These are phyloP conservation scores for Metschnikowia reukaufii DNA, from an alignment of 805 yeast species.

Conservation along the genomic window DNA sequence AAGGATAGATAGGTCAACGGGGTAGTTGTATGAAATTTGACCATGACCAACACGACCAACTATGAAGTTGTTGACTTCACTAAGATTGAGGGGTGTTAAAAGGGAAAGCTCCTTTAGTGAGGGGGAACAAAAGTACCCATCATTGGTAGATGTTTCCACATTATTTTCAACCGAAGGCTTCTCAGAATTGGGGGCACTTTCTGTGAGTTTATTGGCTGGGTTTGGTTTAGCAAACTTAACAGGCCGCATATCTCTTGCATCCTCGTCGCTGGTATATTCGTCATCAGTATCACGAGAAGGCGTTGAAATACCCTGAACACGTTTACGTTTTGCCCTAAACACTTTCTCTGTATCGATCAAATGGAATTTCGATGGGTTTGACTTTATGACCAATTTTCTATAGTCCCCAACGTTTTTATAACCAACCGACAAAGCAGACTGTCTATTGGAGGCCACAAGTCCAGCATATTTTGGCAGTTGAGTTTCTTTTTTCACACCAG, in stretches of 20 bases:
- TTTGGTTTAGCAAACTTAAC: not conserved
- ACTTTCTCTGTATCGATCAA: slow-evolving; percentile 44
- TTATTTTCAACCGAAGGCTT: not conserved
- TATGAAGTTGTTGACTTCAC: slow-evolving; percentile 60
- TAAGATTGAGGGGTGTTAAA: slow-evolving; percentile 47
- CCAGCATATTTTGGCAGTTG: not conserved
- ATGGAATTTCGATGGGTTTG: slow-evolving; percentile 43
- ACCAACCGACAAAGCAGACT: not conserved
- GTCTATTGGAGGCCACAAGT: not conserved
- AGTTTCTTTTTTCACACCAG: not conserved
- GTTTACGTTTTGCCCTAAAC: slow-evolving; percentile 33
- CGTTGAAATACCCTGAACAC: slow-evolving; percentile 20
- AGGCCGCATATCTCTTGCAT: not conserved
- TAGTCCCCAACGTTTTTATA: slow-evolving; percentile 23
- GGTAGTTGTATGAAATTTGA: slow-evolving; percentile 60
- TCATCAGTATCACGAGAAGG: slow-evolving; percentile 5
- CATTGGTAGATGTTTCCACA: slow-evolving; percentile 4
- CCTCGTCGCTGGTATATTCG: slow-evolving; percentile 26
- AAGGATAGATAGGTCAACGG: slow-evolving; percentile 66
- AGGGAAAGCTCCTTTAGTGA: slow-evolving; percentile 48
- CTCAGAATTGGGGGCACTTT: not conserved
- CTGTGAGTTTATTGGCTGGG: not conserved
- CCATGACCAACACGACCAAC: slow-evolving; percentile 70
- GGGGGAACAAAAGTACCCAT: slow-evolving; percentile 75
- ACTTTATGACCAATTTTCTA: slow-evolving; percentile 38